Evolutionary conservation across 345 rosid species (phyloP).

Genomic region (Eucalyptus pauciflora): DNA sequence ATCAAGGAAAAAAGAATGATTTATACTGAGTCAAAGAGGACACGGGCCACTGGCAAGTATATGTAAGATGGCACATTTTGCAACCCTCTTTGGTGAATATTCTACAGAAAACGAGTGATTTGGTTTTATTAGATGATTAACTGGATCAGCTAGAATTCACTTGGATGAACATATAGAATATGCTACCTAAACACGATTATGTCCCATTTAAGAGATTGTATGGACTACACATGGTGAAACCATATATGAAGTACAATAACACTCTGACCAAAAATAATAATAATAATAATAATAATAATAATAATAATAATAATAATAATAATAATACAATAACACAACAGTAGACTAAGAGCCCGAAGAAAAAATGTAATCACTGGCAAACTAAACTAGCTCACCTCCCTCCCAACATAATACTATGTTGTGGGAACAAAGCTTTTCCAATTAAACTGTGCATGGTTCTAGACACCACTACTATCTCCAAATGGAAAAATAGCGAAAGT

Average conservation of each 20-base stretch:
- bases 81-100: neutral
- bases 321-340: too few species aligned
- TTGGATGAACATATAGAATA: neutral
- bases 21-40: neutral
- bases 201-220: fast-evolving
- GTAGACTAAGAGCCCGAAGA: neutral
- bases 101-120: neutral
- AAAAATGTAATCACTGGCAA: neutral
- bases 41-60: neutral
- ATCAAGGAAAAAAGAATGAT: too few species aligned
- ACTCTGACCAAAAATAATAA: too few species aligned
- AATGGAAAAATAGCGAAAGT: neutral
- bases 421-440: neutral
- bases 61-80: too few species aligned
- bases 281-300: too few species aligned
- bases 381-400: neutral
- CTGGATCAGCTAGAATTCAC: neutral
- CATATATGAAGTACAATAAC: too few species aligned
- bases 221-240: neutral
- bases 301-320: too few species aligned
- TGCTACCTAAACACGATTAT: too few species aligned
- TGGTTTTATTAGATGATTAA: neutral
- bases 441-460: neutral
- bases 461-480: neutral
- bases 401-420: neutral